phyloP scores from a whole-genome alignment of 495 filamentous ascomycete species.

The Wilcoxina mikolae region DNA sequence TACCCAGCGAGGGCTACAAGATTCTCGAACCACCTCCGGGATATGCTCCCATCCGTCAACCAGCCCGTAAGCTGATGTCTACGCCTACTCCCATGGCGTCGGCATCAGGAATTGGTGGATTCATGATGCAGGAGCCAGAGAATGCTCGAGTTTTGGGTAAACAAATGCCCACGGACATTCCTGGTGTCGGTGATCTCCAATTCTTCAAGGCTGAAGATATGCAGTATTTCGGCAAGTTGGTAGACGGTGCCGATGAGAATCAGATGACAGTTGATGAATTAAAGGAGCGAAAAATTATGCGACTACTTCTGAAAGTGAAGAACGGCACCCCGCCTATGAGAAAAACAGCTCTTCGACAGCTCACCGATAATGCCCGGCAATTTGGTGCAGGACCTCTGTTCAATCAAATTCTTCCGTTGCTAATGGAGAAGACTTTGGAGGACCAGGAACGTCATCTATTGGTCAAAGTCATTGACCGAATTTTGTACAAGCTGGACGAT shows the following conservation, averaged over 20 bases:
- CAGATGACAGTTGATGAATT: constrained; percentile 83
- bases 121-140: constrained; percentile 96
- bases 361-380: constrained; percentile 94
- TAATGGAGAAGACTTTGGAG: constrained; percentile 98
- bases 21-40: constrained; percentile 85
- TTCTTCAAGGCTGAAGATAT: constrained; percentile 99
- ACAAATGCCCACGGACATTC: constrained; percentile 88
- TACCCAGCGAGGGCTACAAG: constrained; percentile 85
- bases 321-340: constrained; percentile 98
- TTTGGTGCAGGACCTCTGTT: constrained; percentile 92
- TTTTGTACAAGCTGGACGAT: constrained; percentile 96
- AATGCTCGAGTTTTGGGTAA: constrained; percentile 67
- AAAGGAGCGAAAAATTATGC: constrained; percentile 97
- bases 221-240: constrained; percentile 96
- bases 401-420: constrained; percentile 89
- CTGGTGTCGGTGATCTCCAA: constrained; percentile 90
- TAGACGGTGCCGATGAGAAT: constrained; percentile 88
- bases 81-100: constrained; percentile 53
- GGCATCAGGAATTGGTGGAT: constrained; percentile 56
- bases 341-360: constrained; percentile 95
- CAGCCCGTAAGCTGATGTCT: constrained; percentile 61
- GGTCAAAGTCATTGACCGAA: constrained; percentile 97
- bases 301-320: constrained; percentile 93
- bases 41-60: constrained; percentile 69
- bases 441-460: constrained; percentile 97